Conservation (phyloP, 306 rosid genomes). For the Dalbergia cochinchinensis region DNA sequence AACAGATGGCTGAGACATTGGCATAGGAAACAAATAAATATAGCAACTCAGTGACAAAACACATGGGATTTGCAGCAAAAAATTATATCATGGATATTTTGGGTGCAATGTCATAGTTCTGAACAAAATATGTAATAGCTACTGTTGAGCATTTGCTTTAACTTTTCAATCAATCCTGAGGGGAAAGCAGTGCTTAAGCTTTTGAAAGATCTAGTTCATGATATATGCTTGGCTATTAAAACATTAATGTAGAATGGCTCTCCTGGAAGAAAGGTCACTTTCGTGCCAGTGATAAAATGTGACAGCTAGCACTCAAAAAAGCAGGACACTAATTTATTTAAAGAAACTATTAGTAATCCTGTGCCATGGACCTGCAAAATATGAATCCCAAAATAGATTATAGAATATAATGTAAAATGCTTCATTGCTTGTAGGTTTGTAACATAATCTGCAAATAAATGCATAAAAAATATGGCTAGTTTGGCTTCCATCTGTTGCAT, state of each 20-base stretch:
- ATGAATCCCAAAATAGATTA: constrained; percentile 14
- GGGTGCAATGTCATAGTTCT: constrained; percentile 27
- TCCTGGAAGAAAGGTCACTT: constrained; percentile 27
- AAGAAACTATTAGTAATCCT: background rate
- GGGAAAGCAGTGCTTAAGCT: background rate
- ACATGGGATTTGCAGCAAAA: constrained; percentile 37
- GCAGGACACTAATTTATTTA: constrained; percentile 13
- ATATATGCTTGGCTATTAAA: constrained; percentile 30
- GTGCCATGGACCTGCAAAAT: constrained; percentile 4
- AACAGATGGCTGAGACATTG: constrained; percentile 74
- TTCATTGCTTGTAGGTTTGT: constrained; percentile 10
- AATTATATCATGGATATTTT: constrained; percentile 31
- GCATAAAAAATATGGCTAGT: constrained; percentile 33
- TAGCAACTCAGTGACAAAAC: constrained; percentile 27
- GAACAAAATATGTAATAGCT: constrained; percentile 12
- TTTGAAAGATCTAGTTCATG: background rate
- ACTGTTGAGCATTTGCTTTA: constrained; percentile 19
- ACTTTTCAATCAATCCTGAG: constrained; percentile 21
- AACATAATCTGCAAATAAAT: constrained; percentile 26
- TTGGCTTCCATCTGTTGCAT: constrained; percentile 38
- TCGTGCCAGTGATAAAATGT: constrained; percentile 9
- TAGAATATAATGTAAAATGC: constrained; percentile 21
- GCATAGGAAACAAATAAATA: constrained; percentile 16
- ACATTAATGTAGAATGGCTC: constrained; percentile 25
- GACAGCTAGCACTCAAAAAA: constrained; percentile 33